Evolutionary conservation across 345 rosid genomes (phyloP), one percentile per base, ranked within the genome.

Genomic region (Eucalyptus lansdowneana): DNA sequence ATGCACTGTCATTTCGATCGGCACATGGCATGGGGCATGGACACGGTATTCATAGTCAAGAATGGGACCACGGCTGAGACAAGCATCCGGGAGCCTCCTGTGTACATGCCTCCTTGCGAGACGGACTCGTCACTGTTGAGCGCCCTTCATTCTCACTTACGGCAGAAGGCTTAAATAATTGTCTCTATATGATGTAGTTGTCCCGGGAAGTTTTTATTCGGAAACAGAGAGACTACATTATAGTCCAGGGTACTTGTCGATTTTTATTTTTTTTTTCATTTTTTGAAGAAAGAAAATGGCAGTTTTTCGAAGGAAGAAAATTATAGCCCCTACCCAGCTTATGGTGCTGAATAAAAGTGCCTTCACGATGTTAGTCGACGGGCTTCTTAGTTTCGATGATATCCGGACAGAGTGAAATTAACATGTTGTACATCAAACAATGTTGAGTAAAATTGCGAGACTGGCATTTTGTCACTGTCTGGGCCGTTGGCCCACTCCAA

Each of bases 1-100:
- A 53, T 94, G 95, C 95, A 94, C 86, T 94, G 93, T 40, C 95
- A 93, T 83, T 76, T 91, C 15, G 94, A 94, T 90, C 89, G 92
- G n/a, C 95, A 93, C 76, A 34, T 90, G 50, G 60, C 94, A 4
- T 94, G 93, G 94, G 94, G 95, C 16, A 93, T 94, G 95, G 90
- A 90, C 81, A 91, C 81, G 24, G 92, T 72, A 4, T 93, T 93
- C 89, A 93, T 94, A 19, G 90, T 94, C 11, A 90, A 76, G 86
- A 88, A 93, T 31, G 95, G 95, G 3, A 45, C 54, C 8, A 83
- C 87, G 24, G 54, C 62, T 24, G 15, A 51, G 50, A 90, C 88
- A 21, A 80, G 53, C 27, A 11, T 94, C 80, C 89, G 80, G 58
- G 89, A 91, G 22, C 94, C 95, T 14, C 95, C 95, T 31, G 87